Conservation (phyloP, 805 yeast genomes). For the Wickerhamiella kurtzmanii region DNA sequence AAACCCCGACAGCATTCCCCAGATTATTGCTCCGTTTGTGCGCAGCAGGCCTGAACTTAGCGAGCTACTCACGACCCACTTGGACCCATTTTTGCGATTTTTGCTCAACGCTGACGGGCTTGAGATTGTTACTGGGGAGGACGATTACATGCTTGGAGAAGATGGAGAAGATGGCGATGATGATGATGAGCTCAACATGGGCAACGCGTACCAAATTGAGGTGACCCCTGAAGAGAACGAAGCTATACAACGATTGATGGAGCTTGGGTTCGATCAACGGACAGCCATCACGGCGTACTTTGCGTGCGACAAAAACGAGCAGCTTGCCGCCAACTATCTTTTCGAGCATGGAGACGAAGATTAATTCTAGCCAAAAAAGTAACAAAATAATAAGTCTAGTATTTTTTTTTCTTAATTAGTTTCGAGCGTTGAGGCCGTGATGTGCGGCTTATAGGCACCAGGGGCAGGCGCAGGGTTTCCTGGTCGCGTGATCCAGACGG, state of each 20-base stretch:
- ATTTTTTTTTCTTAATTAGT: not conserved
- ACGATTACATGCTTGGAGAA: constrained; percentile 3
- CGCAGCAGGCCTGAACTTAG: constrained; percentile 76
- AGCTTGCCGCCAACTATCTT: constrained; percentile 84
- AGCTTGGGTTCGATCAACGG: constrained; percentile 80
- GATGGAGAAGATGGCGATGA: constrained; percentile 40
- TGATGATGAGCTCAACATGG: constrained; percentile 22
- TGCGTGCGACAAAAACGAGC: constrained; percentile 97
- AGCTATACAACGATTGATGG: constrained; percentile 83
- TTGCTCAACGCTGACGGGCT: constrained; percentile 36
- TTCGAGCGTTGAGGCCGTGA: not conserved
- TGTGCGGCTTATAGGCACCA: constrained; percentile 1
- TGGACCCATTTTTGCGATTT: constrained; percentile 75
- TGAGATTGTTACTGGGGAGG: constrained; percentile 10
- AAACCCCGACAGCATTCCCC: constrained; percentile 80
- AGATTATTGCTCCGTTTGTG: constrained; percentile 68
- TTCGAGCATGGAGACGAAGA: constrained; percentile 35
- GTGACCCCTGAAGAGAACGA: constrained; percentile 73
- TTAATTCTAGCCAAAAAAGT: not conserved
- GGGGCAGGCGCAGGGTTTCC: constrained; percentile 42
- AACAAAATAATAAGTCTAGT: not conserved
- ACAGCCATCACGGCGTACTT: constrained; percentile 85
- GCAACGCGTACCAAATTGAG: constrained; percentile 24
- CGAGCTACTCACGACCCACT: constrained; percentile 34
- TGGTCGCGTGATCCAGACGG: constrained; percentile 51